A percentile compares a stretch with the other conserved stretches of the same genome.
Evolutionary conservation across 2,329 filamentous ascomycete species (phyloP).

Genomic region (Periconia sp.): DNA sequence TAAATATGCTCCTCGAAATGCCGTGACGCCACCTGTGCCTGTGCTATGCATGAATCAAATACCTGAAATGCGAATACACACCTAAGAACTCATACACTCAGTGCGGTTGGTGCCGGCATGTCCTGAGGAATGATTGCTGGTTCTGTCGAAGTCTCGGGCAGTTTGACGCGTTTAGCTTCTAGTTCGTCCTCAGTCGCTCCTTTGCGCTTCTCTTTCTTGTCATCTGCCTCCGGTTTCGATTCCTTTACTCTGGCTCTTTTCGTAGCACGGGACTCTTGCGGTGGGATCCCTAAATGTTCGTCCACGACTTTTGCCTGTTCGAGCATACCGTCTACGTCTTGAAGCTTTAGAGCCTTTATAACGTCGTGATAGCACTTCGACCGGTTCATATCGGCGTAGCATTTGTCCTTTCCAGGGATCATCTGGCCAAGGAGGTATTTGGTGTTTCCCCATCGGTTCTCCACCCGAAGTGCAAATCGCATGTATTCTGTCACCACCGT

Average conservation of each 20-base stretch:
- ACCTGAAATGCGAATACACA: neutral
- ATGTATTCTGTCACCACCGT: slow-evolving; percentile 81
- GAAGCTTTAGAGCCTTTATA: slow-evolving; percentile 69
- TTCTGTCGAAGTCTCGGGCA: slow-evolving; percentile 21
- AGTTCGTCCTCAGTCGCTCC: slow-evolving; percentile 19
- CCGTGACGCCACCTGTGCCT: slow-evolving; percentile 5
- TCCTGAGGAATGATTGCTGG: slow-evolving; percentile 20
- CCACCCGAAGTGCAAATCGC: slow-evolving; percentile 72
- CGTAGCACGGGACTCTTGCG: slow-evolving; percentile 55
- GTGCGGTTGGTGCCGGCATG: slow-evolving; percentile 18
- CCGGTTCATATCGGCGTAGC: slow-evolving; percentile 66
- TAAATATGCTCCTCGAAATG: neutral
- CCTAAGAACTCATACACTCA: slow-evolving; percentile 21
- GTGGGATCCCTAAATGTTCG: slow-evolving; percentile 64
- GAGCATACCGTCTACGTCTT: slow-evolving; percentile 68
- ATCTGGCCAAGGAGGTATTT: slow-evolving; percentile 89
- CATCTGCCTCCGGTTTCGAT: slow-evolving; percentile 22
- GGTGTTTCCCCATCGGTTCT: slow-evolving; percentile 90
- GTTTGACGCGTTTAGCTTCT: slow-evolving; percentile 35
- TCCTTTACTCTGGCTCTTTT: slow-evolving; percentile 50
- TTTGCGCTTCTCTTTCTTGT: slow-evolving; percentile 28
- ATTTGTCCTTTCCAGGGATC: slow-evolving; percentile 77
- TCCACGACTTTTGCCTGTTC: slow-evolving; percentile 72
- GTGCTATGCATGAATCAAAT: slow-evolving; percentile 8
- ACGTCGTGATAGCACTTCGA: slow-evolving; percentile 75